A percentile compares a stretch with the other conserved stretches of the same genome.
Evolutionary conservation across 1,139 yeast species (phyloP).

Genomic region (Komagataea norvegica): DNA sequence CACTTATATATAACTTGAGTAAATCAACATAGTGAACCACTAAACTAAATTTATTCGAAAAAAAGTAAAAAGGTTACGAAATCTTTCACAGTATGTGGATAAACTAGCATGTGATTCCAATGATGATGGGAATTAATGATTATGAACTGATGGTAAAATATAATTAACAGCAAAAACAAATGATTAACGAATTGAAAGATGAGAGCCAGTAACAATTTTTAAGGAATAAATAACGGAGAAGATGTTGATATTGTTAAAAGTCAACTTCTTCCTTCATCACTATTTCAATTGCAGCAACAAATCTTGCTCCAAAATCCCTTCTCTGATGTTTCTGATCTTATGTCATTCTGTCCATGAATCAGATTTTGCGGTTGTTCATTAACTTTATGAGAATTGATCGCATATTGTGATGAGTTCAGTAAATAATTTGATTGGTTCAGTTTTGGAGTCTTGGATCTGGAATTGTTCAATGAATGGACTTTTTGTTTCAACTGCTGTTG

Average conservation of each 20-base stretch:
- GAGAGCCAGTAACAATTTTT: not conserved
- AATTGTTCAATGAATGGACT: conserved; percentile 26
- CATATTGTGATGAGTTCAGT: conserved; percentile 25
- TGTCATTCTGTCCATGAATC: conserved; percentile 23
- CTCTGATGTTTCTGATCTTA: conserved; percentile 19
- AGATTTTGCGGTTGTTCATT: conserved; percentile 24
- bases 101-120: too few relatives aligned
- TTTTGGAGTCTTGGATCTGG: conserved; percentile 26
- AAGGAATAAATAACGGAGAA: not conserved
- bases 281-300: conserved; percentile 22
- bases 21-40: too few relatives aligned
- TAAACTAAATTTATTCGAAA: too few relatives aligned
- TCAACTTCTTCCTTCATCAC: too few relatives aligned
- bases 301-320: conserved; percentile 25
- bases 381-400: conserved; percentile 20
- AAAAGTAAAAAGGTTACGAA: too few relatives aligned
- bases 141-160: too few relatives aligned
- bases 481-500: conserved; percentile 25
- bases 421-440: conserved; percentile 20
- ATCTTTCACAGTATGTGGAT: too few relatives aligned
- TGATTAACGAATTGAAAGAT: conserved; percentile 1
- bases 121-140: too few relatives aligned
- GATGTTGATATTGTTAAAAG: too few relatives aligned
- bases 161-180: too few relatives aligned
- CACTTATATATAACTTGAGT: conserved; percentile 1